Evolutionary conservation across 2,329 filamentous ascomycete species (phyloP).

Genomic region (Colletotrichum gloeosporioides): DNA sequence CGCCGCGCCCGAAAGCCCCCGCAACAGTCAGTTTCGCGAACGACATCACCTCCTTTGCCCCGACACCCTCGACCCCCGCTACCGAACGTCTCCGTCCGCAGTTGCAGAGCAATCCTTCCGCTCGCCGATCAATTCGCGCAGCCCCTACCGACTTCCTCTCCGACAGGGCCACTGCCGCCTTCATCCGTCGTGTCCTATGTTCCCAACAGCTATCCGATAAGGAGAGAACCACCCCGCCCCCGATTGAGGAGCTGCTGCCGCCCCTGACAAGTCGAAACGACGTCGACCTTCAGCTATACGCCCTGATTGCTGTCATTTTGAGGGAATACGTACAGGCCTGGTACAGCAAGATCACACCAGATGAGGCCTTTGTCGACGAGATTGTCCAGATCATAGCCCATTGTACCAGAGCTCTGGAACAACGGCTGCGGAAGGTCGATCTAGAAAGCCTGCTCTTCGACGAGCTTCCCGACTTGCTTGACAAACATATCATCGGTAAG

Average conservation of each 20-base stretch:
- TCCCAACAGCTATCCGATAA: slow-evolving; percentile 70
- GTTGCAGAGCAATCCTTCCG: slow-evolving; percentile 3
- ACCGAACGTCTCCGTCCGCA: slow-evolving; percentile 30
- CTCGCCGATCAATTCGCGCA: slow-evolving; percentile 37
- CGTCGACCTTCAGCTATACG: slow-evolving; percentile 91
- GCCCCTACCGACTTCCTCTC: slow-evolving; percentile 61
- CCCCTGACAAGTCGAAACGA: slow-evolving; percentile 94
- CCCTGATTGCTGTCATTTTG: slow-evolving; percentile 86
- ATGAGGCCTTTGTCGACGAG: slow-evolving; percentile 87
- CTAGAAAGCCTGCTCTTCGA: slow-evolving; percentile 83
- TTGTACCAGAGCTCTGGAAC: slow-evolving; percentile 85
- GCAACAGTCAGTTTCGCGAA: slow-evolving; percentile 20
- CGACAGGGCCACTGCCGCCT: slow-evolving; percentile 78
- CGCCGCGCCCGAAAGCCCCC: slow-evolving; percentile 24
- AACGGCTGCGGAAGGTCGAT: slow-evolving; percentile 82
- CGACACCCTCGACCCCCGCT: slow-evolving; percentile 17
- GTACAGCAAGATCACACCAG: slow-evolving; percentile 92
- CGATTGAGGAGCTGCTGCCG: slow-evolving; percentile 83
- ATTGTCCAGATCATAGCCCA: slow-evolving; percentile 91
- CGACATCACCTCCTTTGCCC: slow-evolving; percentile 4
- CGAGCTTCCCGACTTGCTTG: slow-evolving; percentile 82
- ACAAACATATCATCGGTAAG: slow-evolving; percentile 80
- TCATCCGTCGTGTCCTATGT: slow-evolving; percentile 86
- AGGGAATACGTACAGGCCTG: slow-evolving; percentile 90
- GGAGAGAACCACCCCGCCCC: slow-evolving; percentile 53